These are phyloP conservation scores for Leucosporidium scottii DNA, from an alignment of 768 basidiomycete genomes.

Conservation along the genomic window DNA sequence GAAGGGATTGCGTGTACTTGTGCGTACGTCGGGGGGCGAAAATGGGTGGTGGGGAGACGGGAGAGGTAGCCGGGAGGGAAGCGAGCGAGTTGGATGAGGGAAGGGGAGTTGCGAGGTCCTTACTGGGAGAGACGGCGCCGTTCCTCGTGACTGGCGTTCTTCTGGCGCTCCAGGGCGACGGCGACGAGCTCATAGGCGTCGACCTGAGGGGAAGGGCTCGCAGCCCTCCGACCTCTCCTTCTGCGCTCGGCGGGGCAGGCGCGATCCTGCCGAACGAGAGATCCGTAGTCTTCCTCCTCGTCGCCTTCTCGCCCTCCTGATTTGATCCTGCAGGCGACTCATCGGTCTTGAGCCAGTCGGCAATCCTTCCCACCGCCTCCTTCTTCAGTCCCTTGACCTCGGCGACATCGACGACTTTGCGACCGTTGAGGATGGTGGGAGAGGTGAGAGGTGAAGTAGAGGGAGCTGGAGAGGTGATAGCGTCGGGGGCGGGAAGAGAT, in stretches of 20 bases:
- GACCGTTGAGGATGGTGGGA: conserved; percentile 6
- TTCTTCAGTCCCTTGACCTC: conserved; percentile 23
- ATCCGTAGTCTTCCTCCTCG: neutral
- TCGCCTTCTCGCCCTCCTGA: neutral
- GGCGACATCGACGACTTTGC: conserved; percentile 22
- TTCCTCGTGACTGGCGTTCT: no score
- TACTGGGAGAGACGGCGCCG: no score
- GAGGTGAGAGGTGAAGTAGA: neutral
- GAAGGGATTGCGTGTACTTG: neutral
- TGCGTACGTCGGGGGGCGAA: no score
- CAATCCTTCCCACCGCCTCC: conserved; percentile 13
- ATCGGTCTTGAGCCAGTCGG: conserved; percentile 9
- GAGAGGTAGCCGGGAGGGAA: no score
- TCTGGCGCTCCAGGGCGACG: neutral
- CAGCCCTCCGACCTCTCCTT: neutral
- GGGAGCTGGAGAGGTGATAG: neutral
- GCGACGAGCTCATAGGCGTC: neutral
- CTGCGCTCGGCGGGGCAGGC: conserved; percentile 13
- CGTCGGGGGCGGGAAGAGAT: neutral
- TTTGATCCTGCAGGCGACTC: no score
- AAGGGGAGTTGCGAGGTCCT: no score
- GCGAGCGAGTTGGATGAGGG: no score
- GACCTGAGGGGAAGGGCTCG: neutral
- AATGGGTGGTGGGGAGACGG: no score
- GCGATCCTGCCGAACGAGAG: conserved; percentile 13